These are phyloP conservation scores for Cryphonectria parasitica DNA, from an alignment of 2,329 filamentous ascomycete species.

Conservation along the genomic window DNA sequence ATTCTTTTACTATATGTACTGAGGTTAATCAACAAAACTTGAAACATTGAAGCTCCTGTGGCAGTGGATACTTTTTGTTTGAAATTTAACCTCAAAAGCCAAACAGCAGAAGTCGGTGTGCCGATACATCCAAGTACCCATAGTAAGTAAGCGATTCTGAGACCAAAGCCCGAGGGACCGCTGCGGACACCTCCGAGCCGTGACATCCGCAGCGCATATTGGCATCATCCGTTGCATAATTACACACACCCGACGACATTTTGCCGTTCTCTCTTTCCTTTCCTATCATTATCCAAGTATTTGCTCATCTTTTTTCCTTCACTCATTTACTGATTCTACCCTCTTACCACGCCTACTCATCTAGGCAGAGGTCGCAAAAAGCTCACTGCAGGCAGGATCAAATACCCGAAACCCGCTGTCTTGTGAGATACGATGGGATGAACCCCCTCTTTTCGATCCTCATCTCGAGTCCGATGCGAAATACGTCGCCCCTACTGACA, in stretches of 20 bases:
- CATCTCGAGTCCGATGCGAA: slow-evolving; percentile 7
- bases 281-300: background rate
- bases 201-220: background rate
- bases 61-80: background rate
- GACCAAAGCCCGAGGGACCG: background rate
- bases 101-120: background rate
- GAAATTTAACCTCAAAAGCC: background rate
- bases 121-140: background rate
- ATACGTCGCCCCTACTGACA: background rate
- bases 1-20: background rate
- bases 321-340: background rate
- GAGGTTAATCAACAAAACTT: background rate
- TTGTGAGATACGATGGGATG: slow-evolving; percentile 7
- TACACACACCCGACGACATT: background rate
- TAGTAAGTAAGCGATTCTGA: background rate
- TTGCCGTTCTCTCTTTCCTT: background rate
- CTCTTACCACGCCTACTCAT: background rate
- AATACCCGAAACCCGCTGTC: background rate
- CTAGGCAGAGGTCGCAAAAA: background rate
- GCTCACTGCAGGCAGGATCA: slow-evolving; percentile 7
- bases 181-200: background rate
- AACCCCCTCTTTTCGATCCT: background rate
- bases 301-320: background rate
- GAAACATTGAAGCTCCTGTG: background rate
- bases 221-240: background rate